Percentiles rank a stretch among this genome's conserved stretches.
Conservation (phyloP, 805 yeast genomes). For the Saccharomycopsis sp. region DNA sequence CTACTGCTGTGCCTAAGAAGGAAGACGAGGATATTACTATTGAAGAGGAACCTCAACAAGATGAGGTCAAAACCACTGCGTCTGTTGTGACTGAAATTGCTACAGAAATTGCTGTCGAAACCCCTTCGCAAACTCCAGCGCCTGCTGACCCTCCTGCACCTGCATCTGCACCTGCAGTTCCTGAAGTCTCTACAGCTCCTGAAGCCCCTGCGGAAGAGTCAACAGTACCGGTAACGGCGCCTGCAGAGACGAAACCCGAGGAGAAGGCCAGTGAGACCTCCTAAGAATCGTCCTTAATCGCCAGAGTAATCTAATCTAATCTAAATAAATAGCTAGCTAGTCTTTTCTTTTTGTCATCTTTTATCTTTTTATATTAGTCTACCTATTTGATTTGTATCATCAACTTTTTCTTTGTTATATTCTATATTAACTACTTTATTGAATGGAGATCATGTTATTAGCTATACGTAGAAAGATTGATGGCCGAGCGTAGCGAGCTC, state of each 20-base stretch:
- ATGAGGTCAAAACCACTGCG: not conserved
- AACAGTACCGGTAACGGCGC: too few relatives aligned
- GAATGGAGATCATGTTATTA: too few relatives aligned
- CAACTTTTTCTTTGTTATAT: too few relatives aligned
- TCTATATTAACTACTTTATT: too few relatives aligned
- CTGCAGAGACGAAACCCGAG: too few relatives aligned
- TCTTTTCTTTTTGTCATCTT: not conserved
- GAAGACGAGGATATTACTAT: not conserved
- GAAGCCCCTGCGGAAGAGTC: too few relatives aligned
- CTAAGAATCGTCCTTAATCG: too few relatives aligned
- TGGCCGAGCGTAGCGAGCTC: too few relatives aligned
- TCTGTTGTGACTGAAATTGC: not conserved
- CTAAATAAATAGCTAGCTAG: not conserved
- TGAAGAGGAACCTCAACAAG: not conserved
- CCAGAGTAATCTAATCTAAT: not conserved
- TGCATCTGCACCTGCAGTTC: not conserved
- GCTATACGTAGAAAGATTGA: too few relatives aligned
- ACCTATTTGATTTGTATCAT: not conserved
- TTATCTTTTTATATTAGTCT: not conserved
- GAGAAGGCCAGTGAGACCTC: too few relatives aligned
- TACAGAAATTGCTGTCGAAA: not conserved
- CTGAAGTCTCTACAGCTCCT: too few relatives aligned
- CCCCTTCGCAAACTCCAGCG: not conserved
- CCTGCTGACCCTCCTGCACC: not conserved
- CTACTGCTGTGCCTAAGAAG: not conserved